Percentiles rank a stretch among this genome's conserved stretches.
Evolutionary conservation across 331 rosid genomes (phyloP).

Genomic region (Quercus lobata): DNA sequence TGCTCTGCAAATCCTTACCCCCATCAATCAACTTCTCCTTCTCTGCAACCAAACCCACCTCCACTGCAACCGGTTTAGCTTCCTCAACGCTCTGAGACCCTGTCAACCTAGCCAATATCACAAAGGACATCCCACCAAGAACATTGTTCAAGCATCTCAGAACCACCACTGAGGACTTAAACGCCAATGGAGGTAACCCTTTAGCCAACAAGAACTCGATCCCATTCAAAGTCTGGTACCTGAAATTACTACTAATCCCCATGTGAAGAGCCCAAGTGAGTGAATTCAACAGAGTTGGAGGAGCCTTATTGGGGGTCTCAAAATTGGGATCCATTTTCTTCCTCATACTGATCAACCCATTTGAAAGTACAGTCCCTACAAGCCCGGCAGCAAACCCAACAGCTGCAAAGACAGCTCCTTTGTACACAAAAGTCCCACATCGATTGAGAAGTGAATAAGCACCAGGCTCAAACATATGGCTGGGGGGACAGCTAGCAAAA

Average conservation of each 20-base stretch:
- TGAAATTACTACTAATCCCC: constrained; percentile 81
- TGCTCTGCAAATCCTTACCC: constrained; percentile 36
- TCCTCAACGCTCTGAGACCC: constrained; percentile 64
- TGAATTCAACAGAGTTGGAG: constrained; percentile 80
- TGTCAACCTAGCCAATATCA: constrained; percentile 74
- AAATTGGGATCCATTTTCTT: constrained; percentile 88
- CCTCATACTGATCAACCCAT: constrained; percentile 71
- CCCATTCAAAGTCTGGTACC: constrained; percentile 91
- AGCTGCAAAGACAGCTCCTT: constrained; percentile 66
- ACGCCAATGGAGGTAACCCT: constrained; percentile 58
- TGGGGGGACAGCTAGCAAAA: constrained; percentile 68
- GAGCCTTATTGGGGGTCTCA: constrained; percentile 87
- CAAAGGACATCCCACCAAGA: constrained; percentile 87
- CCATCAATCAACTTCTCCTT: constrained; percentile 49
- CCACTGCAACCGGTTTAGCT: constrained; percentile 21
- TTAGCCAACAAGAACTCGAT: constrained; percentile 65
- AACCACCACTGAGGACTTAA: constrained; percentile 79
- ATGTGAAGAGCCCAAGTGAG: constrained; percentile 87
- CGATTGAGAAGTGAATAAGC: constrained; percentile 44
- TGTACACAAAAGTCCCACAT: constrained; percentile 69
- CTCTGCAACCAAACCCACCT: constrained; percentile 32
- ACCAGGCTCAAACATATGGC: constrained; percentile 97
- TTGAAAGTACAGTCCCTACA: constrained; percentile 72
- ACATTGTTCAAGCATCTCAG: constrained; percentile 76
- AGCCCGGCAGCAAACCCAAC: constrained; percentile 89